Conservation (phyloP, 345 rosid genomes). For the Rhizophora mangle region DNA sequence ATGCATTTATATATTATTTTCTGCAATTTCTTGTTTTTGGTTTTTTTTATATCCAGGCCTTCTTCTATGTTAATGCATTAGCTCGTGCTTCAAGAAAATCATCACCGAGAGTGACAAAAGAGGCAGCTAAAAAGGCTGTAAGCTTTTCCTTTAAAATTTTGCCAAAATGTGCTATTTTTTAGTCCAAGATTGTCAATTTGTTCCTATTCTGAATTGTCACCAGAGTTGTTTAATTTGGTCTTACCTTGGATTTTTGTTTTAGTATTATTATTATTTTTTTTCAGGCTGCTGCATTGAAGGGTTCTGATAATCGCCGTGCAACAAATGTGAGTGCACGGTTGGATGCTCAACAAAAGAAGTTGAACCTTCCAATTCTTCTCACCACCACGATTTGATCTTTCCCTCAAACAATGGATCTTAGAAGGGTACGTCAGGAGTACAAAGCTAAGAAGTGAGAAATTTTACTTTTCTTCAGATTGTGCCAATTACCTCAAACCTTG, state of each 20-base stretch:
- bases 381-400: constrained; percentile 94
- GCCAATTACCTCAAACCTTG: neutral
- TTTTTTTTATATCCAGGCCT: constrained; percentile 37
- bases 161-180: neutral
- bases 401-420: constrained; percentile 85
- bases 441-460: constrained; percentile 84
- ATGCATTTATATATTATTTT: neutral
- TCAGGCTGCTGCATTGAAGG: constrained; percentile 91
- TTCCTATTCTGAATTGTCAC: neutral
- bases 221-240: neutral
- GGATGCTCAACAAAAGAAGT: constrained; percentile 93
- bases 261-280: neutral
- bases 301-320: constrained; percentile 80
- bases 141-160: constrained; percentile 26
- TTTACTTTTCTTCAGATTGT: neutral
- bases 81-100: constrained; percentile 88
- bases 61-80: constrained; percentile 66
- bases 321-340: constrained; percentile 82
- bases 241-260: neutral
- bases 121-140: constrained; percentile 89
- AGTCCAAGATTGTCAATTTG: neutral
- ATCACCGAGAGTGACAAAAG: constrained; percentile 87
- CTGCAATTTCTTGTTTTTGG: neutral
- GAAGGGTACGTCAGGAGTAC: constrained; percentile 95
- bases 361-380: constrained; percentile 87